Percentiles rank a stretch among this genome's conserved stretches.
phyloP scores from a whole-genome alignment of 2,329 filamentous ascomycete genomes.

The Clarireedia homoeocarpa region DNA sequence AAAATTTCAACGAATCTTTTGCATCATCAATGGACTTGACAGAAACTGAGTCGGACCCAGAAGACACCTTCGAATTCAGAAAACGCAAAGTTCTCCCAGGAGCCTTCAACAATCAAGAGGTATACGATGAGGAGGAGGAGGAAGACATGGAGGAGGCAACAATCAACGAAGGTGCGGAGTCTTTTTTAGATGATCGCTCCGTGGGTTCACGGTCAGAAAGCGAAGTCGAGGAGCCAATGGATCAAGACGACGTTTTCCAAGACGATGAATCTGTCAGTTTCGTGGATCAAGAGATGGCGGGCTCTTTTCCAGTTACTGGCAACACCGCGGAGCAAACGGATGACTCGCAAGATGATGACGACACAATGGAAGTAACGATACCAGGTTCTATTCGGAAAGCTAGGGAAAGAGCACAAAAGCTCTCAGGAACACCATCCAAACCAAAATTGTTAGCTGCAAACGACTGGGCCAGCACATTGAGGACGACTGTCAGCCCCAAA shows the following conservation, averaged over 20 bases:
- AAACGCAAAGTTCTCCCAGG: constrained; percentile 55
- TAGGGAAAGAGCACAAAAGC: constrained; percentile 55
- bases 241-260: constrained; percentile 58
- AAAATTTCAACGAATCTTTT: constrained; percentile 26
- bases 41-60: constrained; percentile 28
- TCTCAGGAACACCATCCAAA: constrained; percentile 48
- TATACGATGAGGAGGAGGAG: constrained; percentile 48
- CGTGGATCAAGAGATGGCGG: constrained; percentile 66
- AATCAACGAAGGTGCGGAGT: constrained; percentile 43
- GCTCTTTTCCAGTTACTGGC: constrained; percentile 66
- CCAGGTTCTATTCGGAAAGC: constrained; percentile 57
- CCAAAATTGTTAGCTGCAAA: constrained; percentile 58
- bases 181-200: constrained; percentile 93
- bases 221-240: constrained; percentile 45
- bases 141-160: constrained; percentile 40
- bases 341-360: constrained; percentile 41
- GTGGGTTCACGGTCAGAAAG: constrained; percentile 65
- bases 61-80: constrained; percentile 31
- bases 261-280: constrained; percentile 71
- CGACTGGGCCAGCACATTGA: constrained; percentile 90
- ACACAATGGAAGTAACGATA: constrained; percentile 34
- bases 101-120: constrained; percentile 60
- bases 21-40: constrained; percentile 32
- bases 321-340: constrained; percentile 66
- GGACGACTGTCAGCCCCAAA: constrained; percentile 86